Evolutionary conservation across 2,329 filamentous ascomycete genomes (phyloP).

Genomic region (Coniochaeta prunicola): DNA sequence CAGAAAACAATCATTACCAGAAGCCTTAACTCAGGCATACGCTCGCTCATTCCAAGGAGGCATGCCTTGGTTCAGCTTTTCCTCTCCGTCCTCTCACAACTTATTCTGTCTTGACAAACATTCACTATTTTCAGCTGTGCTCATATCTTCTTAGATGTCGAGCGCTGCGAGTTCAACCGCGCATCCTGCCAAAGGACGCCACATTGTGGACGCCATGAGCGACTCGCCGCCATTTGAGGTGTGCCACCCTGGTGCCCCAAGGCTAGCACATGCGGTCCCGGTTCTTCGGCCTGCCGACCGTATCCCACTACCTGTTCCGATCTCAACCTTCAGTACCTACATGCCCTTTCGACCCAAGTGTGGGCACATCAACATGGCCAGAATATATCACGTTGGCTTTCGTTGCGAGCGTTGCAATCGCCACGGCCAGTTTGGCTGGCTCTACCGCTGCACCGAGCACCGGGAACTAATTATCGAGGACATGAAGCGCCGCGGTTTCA

Average conservation of each 20-base stretch:
- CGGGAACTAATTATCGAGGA: constrained; percentile 33
- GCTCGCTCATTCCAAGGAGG: background rate
- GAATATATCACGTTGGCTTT: constrained; percentile 47
- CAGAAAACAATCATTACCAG: background rate
- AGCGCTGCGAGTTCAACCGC: background rate
- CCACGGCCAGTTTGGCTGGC: constrained; percentile 56
- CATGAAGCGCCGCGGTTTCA: constrained; percentile 14
- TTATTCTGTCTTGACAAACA: background rate
- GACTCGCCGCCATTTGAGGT: background rate
- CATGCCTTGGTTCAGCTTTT: background rate
- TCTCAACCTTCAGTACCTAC: constrained; percentile 6
- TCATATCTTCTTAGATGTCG: background rate
- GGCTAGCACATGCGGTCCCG: background rate
- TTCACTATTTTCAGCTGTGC: background rate
- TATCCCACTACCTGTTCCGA: background rate
- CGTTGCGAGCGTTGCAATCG: constrained; percentile 52
- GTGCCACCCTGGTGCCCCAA: background rate
- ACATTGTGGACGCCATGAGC: constrained; percentile 3
- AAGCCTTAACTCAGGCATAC: background rate
- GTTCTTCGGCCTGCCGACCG: background rate
- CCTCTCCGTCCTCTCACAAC: background rate
- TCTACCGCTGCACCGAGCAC: constrained; percentile 69
- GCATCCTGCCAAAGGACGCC: background rate
- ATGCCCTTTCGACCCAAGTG: constrained; percentile 30
- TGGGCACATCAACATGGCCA: constrained; percentile 62